Conservation (phyloP, 176 grass and related monocot genomes). For the Melocanna baccifera region DNA sequence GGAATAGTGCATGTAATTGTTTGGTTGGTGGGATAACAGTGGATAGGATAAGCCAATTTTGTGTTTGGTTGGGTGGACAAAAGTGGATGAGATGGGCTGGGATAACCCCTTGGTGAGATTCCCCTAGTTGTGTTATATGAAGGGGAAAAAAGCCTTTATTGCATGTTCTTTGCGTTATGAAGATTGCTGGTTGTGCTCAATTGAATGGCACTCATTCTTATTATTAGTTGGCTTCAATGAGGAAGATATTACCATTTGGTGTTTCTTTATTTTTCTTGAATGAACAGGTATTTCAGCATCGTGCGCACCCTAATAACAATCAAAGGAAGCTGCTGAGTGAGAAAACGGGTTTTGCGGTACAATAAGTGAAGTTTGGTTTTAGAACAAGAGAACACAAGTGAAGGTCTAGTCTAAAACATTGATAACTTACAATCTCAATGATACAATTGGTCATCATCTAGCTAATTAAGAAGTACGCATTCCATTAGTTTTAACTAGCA, state of each 20-base stretch:
- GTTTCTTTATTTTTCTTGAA: slow-evolving; percentile 15
- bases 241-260: not conserved
- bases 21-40: no score
- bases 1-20: no score
- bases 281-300: slow-evolving; percentile 37
- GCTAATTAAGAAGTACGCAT: not conserved
- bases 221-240: not conserved
- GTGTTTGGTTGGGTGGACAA: no score
- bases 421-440: not conserved
- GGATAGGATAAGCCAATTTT: no score
- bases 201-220: not conserved
- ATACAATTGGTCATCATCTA: not conserved
- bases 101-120: no score
- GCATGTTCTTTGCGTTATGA: no score
- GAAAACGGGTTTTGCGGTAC: not conserved
- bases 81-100: no score
- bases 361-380: slow-evolving; percentile 58
- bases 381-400: slow-evolving; percentile 46
- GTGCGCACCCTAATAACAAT: slow-evolving; percentile 27
- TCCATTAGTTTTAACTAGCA: not conserved
- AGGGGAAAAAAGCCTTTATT: no score
- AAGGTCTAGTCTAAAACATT: slow-evolving; percentile 37
- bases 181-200: no score
- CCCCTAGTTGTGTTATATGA: no score
- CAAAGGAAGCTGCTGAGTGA: slow-evolving; percentile 28